These are phyloP conservation scores for Colletotrichum shisoi DNA, from an alignment of 2,329 filamentous ascomycete genomes.

Conservation along the genomic window DNA sequence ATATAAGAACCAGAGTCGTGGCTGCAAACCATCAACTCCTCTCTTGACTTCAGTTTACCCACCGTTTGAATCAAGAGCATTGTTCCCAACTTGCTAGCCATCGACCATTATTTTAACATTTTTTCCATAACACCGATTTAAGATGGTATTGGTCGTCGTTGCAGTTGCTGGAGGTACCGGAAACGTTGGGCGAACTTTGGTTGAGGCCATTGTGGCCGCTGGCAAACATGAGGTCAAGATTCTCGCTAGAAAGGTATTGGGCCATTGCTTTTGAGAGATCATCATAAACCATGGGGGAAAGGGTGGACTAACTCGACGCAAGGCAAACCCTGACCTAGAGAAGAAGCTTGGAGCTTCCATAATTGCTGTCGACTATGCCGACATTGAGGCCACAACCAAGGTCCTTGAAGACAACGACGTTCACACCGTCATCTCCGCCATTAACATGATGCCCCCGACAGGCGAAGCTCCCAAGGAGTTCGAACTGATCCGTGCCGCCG, in stretches of 20 bases:
- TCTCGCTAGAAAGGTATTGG: conserved; percentile 50
- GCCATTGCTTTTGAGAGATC: no score
- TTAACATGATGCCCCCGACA: conserved; percentile 46
- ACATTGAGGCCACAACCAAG: conserved; percentile 41
- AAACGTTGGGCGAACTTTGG: conserved; percentile 55
- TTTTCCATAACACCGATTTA: neutral
- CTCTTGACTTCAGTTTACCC: neutral
- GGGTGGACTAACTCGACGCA: neutral
- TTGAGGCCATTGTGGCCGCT: conserved; percentile 52
- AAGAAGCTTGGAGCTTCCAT: conserved; percentile 43
- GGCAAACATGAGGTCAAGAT: conserved; percentile 52
- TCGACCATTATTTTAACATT: neutral
- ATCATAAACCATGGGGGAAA: neutral
- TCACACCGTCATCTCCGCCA: conserved; percentile 55
- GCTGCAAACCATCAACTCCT: neutral
- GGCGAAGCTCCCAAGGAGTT: conserved; percentile 47
- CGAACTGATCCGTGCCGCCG: conserved; percentile 56
- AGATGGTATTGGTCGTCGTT: conserved; percentile 46
- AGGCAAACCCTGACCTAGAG: conserved; percentile 40
- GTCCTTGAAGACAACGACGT: conserved; percentile 50
- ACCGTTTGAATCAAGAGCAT: neutral
- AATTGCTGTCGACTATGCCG: conserved; percentile 45
- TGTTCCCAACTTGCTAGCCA: neutral
- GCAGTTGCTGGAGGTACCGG: conserved; percentile 59
- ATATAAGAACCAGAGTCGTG: neutral